Evolutionary conservation across 495 filamentous ascomycete species (phyloP).

Genomic region (Talaromyces ruber): DNA sequence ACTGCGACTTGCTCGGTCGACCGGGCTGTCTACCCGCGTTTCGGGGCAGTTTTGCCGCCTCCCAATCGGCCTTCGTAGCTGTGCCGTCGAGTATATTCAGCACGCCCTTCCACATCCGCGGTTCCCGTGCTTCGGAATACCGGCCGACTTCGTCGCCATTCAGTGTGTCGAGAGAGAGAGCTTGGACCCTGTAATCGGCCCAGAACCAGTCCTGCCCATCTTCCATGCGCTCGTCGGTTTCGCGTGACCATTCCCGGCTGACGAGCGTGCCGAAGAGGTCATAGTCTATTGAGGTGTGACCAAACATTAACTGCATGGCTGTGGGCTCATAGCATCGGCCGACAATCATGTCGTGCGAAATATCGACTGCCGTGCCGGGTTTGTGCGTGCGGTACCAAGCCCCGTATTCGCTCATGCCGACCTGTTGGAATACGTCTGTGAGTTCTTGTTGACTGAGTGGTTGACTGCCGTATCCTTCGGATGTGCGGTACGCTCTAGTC

Average conservation of each 20-base stretch:
- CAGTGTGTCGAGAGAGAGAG: conserved; percentile 43
- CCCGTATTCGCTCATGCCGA: conserved; percentile 33
- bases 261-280: conserved; percentile 28
- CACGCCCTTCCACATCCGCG: conserved; percentile 34
- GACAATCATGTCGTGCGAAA: conserved; percentile 42
- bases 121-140: conserved; percentile 32
- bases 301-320: conserved; percentile 37
- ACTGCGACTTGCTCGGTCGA: conserved; percentile 13
- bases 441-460: conserved; percentile 24
- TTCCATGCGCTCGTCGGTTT: conserved; percentile 37
- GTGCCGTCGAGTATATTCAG: conserved; percentile 33
- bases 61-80: conserved; percentile 15
- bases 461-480: conserved; percentile 12
- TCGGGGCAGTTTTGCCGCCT: conserved; percentile 15
- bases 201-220: conserved; percentile 43
- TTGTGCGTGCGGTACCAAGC: conserved; percentile 39
- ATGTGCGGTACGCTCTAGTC: conserved; percentile 15
- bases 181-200: conserved; percentile 45
- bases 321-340: conserved; percentile 47
- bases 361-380: conserved; percentile 23
- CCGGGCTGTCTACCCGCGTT: conserved; percentile 14
- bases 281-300: conserved; percentile 16
- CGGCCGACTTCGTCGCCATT: conserved; percentile 41
- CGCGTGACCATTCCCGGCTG: conserved; percentile 32
- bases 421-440: conserved; percentile 24